Evolutionary conservation across 805 yeast genomes (phyloP).

Genomic region (Debaryomyces hansenii): DNA sequence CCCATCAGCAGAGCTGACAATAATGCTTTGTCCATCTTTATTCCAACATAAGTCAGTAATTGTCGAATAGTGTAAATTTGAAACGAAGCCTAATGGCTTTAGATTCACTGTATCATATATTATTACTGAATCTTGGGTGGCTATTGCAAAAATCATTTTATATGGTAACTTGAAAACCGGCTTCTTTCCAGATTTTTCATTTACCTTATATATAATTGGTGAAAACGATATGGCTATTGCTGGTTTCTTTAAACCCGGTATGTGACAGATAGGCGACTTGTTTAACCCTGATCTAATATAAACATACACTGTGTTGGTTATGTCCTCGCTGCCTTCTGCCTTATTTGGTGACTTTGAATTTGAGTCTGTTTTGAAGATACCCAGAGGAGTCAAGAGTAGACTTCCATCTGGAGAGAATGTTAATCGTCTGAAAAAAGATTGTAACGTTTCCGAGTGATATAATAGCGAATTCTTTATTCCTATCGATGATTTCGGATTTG

Average conservation of each 20-base stretch:
- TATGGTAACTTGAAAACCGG: slow-evolving; percentile 63
- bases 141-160: slow-evolving; percentile 86
- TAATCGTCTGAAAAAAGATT: slow-evolving; percentile 86
- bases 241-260: slow-evolving; percentile 81
- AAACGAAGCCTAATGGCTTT: slow-evolving; percentile 69
- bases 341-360: not conserved
- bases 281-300: slow-evolving; percentile 70
- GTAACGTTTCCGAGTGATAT: slow-evolving; percentile 84
- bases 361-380: slow-evolving; percentile 37
- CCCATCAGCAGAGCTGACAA: slow-evolving; percentile 89
- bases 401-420: slow-evolving; percentile 90
- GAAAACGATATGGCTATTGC: slow-evolving; percentile 81
- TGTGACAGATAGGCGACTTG: slow-evolving; percentile 69
- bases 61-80: slow-evolving; percentile 84
- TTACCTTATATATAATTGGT: slow-evolving; percentile 57
- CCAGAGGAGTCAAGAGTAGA: slow-evolving; percentile 76
- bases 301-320: slow-evolving; percentile 72
- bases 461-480: slow-evolving; percentile 21
- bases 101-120: slow-evolving; percentile 76
- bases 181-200: slow-evolving; percentile 4
- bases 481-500: slow-evolving; percentile 3
- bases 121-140: slow-evolving; percentile 82
- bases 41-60: slow-evolving; percentile 90
- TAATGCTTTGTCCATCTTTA: slow-evolving; percentile 64
- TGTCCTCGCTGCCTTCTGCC: slow-evolving; percentile 26